Base-by-base conservation (phyloP, 2,329 filamentous ascomycete species). In the Teratosphaeria zuluensis region DNA sequence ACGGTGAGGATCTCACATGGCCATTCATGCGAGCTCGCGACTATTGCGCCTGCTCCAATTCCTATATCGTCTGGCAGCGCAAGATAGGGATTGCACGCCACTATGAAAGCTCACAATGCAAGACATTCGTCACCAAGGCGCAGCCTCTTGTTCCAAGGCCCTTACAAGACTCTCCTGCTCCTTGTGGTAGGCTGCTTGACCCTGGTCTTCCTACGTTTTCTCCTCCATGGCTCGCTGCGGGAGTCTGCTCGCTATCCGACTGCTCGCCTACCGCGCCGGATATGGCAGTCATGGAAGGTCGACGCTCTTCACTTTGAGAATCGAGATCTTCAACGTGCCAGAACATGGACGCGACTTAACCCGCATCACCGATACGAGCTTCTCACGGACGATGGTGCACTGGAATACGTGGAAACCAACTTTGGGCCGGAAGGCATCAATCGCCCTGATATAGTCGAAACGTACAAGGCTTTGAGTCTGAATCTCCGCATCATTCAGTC, bases 251-350 rank as follows among this genome's bases (percentile, higher is more conserved):
- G 35, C 35, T 42, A 42, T 42, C 35, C 35, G 12, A 42, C 35
- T 14, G 35, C 35, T 5, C 35, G 35, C 5, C 14, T 84, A 65
- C 87, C 80, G 4, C 78, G 79, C 58, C 89, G 89, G 72, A 87
- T 90, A 64, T 90, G 86, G 87, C 87, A 90, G 71, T 86, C 84
- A 0, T 89, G 87, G 87, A 89, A 89, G 70, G 81, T 86, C 30
- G 81, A 86, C 61, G 84, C 86, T 2, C 75, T 88, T 35, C 76
- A 77, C 2, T 88, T 89, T 66, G 86, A 87, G 62, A 79, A 84
- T 65, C 78, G 82, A 56, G 85, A 89, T 65, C 74, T 81, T 30
- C 73, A 78, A 28, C 77, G 78, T 0, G 86, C 86, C 9, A 79
- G 80, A 63, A 84, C 84, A 1, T 90, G 87, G 86, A 77, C 81